A percentile compares a stretch with the other conserved stretches of the same genome.
phyloP scores from a whole-genome alignment of 2,329 filamentous ascomycete species.

The Metarhizium anisopliae region DNA sequence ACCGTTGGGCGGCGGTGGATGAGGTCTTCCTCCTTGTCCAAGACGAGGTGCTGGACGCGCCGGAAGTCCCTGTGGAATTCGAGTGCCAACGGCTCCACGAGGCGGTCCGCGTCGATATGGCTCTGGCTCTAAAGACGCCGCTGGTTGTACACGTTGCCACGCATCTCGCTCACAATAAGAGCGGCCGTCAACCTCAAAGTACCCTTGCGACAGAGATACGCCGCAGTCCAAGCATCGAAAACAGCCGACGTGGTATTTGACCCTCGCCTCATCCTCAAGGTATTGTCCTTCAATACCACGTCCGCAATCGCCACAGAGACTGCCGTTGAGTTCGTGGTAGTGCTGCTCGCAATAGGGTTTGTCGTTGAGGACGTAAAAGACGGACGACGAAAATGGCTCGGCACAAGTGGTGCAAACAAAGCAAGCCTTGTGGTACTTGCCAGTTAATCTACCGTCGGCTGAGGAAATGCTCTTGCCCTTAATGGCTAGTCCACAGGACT shows the following conservation, averaged over 20 bases:
- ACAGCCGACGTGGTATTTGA: slow-evolving; percentile 82
- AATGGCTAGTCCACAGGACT: slow-evolving; percentile 70
- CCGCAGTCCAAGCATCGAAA: slow-evolving; percentile 78
- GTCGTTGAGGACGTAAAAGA: slow-evolving; percentile 88
- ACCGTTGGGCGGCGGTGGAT: not conserved
- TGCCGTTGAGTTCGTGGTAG: slow-evolving; percentile 87
- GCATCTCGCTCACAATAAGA: slow-evolving; percentile 87
- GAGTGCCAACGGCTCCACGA: slow-evolving; percentile 9
- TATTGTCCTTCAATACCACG: slow-evolving; percentile 90
- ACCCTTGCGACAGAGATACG: slow-evolving; percentile 67
- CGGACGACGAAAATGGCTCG: slow-evolving; percentile 72
- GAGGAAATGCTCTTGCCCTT: slow-evolving; percentile 89
- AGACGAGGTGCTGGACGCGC: slow-evolving; percentile 11
- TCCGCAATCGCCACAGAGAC: slow-evolving; percentile 71
- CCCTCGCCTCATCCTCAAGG: slow-evolving; percentile 66
- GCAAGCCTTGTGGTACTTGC: slow-evolving; percentile 89
- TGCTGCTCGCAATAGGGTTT: slow-evolving; percentile 84
- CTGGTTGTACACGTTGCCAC: slow-evolving; percentile 41
- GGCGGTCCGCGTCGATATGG: slow-evolving; percentile 6
- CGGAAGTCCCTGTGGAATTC: slow-evolving; percentile 15
- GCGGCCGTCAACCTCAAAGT: slow-evolving; percentile 76
- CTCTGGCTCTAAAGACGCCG: slow-evolving; percentile 9
- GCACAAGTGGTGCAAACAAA: slow-evolving; percentile 85
- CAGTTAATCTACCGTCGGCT: slow-evolving; percentile 82
- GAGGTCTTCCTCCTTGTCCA: slow-evolving; percentile 4